Base-by-base conservation (phyloP, 2,329 filamentous ascomycete species). In the Rhinocladiella mackenziei region DNA sequence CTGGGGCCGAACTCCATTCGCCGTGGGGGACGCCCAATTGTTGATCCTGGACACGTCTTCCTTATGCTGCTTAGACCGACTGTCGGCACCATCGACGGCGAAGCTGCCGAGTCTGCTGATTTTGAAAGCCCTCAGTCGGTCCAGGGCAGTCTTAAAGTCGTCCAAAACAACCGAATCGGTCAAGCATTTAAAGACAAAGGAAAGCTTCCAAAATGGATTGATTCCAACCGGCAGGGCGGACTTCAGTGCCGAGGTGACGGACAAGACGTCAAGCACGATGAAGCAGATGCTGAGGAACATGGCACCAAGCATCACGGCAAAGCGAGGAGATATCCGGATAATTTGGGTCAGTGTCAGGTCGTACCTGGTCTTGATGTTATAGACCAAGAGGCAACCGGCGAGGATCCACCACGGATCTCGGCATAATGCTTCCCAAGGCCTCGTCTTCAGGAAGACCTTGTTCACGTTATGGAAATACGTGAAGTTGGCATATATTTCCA, bases 391-490 rank as follows among this genome's bases (percentile, higher is more conserved):
- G 33, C 70, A 50, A 1, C 70, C 71, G 0, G 76, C 76, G 43
- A 76, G 73, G 17, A 80, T 73, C 77, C 77, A 81, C 77, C 77
- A 81, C 0, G 77, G 77, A 50, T 81, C 77, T 2, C 76, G 70
- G 54, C 72, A 77, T 0, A 78, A 57, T 1, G 75, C 73, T 57
- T 80, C 76, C 43, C 70, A 74, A 0, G 76, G 76, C 8, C 76
- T 60, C 0, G 74, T 77, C 14, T 62, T 60, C 1, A 65, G 57
- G 55, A 78, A 78, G 1, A 77, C 53, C 14, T 62, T 58, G 53
- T 66, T 69, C 50, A 68, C 56, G 19, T 65, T 63, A 48, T 75
- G 72, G 57, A 80, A 80, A 56, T 76, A 80, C 18, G 76, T 64
- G 53, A 79, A 80, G 46, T 78, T 80, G 23, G 76, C 75, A 42